A percentile compares a stretch with the other conserved stretches of the same genome.
Conservation (phyloP, 2,329 filamentous ascomycete genomes). For the Cytospora chrysosperma region DNA sequence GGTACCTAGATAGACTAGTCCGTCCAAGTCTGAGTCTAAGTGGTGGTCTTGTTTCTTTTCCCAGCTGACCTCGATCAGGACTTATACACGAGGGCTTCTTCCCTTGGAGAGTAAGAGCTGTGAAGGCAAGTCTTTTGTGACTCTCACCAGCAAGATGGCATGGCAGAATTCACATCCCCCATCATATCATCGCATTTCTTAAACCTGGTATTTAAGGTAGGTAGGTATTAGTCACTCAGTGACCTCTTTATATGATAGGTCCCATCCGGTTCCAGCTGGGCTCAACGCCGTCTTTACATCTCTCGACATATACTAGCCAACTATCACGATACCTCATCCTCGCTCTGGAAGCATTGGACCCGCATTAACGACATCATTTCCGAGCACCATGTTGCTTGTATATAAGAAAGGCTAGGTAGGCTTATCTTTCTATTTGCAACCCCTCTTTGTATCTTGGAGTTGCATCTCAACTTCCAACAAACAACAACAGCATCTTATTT, state of each 20-base stretch:
- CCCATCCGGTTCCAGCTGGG: slow-evolving; percentile 2
- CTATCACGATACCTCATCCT: slow-evolving; percentile 10
- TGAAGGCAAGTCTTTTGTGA: background rate
- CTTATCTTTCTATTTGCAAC: slow-evolving; percentile 5
- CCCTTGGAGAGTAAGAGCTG: background rate
- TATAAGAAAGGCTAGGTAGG: slow-evolving; percentile 15
- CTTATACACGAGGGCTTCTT: background rate
- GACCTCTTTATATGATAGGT: background rate
- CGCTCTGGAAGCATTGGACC: background rate
- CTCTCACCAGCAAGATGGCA: background rate
- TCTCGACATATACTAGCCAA: background rate
- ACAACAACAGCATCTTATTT: background rate
- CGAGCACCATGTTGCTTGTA: slow-evolving; percentile 12
- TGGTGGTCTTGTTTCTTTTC: background rate
- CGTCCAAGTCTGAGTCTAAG: background rate
- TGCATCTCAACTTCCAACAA: background rate
- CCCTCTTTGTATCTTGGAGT: slow-evolving; percentile 3
- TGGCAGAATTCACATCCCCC: background rate
- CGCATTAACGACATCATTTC: slow-evolving; percentile 15
- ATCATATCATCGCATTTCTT: background rate
- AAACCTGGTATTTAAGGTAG: background rate
- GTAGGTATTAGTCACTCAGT: background rate
- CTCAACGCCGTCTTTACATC: background rate
- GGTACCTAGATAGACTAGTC: background rate
- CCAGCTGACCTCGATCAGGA: background rate